These are phyloP conservation scores for Porogramme epimiltina DNA, from an alignment of 1,284 basidiomycete species.

Conservation along the genomic window DNA sequence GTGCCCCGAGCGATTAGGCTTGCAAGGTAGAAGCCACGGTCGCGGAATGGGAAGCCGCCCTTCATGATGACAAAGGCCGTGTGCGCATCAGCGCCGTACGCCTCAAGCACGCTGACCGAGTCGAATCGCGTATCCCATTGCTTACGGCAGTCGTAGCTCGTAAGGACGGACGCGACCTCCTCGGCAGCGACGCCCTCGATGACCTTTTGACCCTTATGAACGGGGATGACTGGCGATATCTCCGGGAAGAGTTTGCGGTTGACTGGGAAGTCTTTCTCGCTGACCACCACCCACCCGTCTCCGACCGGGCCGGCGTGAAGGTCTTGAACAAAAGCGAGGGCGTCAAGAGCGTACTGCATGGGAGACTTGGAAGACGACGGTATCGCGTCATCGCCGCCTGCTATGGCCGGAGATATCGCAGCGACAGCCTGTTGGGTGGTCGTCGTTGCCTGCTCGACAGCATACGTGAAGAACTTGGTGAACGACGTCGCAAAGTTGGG, in stretches of 20 bases:
- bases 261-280: conserved; percentile 80
- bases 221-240: conserved; percentile 81
- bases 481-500: conserved; percentile 73
- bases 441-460: conserved; percentile 70
- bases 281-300: conserved; percentile 82
- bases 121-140: conserved; percentile 88
- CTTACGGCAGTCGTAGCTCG: conserved; percentile 72
- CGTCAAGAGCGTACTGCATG: conserved; percentile 80
- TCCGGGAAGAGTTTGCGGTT: conserved; percentile 77
- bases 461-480: conserved; percentile 70
- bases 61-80: conserved; percentile 73
- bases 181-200: conserved; percentile 95
- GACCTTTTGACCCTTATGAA: conserved; percentile 90
- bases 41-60: conserved; percentile 89
- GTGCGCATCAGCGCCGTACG: conserved; percentile 78
- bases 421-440: conserved; percentile 76
- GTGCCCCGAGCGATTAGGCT: conserved; percentile 71
- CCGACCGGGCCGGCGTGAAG: conserved; percentile 64
- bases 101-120: conserved; percentile 70
- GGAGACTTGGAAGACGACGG: conserved; percentile 61
- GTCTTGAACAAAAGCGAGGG: conserved; percentile 77
- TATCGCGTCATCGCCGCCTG: conserved; percentile 39
- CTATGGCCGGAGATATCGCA: conserved; percentile 61
- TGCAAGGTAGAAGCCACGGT: conserved; percentile 85
- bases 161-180: conserved; percentile 78